Percentiles rank a stretch among this genome's conserved stretches.
Evolutionary conservation across 805 yeast species (phyloP).

Genomic region (Pichia scutulata): DNA sequence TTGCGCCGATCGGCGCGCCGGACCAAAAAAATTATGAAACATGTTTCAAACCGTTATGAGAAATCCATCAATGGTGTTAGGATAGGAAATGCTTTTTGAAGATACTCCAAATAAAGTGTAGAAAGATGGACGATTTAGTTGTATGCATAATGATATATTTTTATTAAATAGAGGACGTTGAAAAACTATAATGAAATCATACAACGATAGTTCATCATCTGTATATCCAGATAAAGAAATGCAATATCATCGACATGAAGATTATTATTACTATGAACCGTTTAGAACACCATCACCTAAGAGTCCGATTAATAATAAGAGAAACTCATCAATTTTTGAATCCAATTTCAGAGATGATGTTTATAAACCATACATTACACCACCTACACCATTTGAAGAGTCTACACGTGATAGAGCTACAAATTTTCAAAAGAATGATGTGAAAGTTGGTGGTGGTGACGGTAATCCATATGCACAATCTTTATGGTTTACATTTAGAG

Average conservation of each 20-base stretch:
- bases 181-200: neutral
- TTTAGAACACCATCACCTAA: neutral
- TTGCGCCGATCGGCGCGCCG: no score
- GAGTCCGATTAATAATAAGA: no score
- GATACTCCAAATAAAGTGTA: no score
- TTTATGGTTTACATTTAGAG: slow-evolving; percentile 32
- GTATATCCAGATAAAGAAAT: neutral
- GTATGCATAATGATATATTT: no score
- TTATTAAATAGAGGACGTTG: no score
- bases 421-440: neutral
- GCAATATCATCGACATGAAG: neutral
- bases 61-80: neutral
- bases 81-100: no score
- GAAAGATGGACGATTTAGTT: no score
- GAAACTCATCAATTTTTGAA: no score
- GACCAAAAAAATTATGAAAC: slow-evolving; percentile 1
- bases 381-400: slow-evolving; percentile 13
- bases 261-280: neutral
- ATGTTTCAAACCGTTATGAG: slow-evolving; percentile 1
- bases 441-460: neutral
- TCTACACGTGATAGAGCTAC: neutral
- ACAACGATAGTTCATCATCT: slow-evolving; percentile 6
- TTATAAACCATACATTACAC: slow-evolving; percentile 12
- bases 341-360: slow-evolving; percentile 9
- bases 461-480: slow-evolving; percentile 37